Percentiles rank a stretch among this genome's conserved stretches.
Conservation (phyloP, 257 asterid species). For the Capsicum pubescens region DNA sequence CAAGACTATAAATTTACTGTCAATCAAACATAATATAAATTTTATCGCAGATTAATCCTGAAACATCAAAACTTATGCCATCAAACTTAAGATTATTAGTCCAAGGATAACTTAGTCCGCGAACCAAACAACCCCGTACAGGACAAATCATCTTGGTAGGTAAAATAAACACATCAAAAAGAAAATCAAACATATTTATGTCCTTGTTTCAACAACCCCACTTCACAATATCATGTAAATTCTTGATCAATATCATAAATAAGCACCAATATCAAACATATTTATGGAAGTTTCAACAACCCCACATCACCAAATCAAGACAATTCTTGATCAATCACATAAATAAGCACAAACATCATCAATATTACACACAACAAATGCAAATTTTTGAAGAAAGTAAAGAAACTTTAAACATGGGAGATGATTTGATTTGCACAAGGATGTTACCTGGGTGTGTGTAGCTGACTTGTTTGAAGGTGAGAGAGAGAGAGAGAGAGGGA, state of each 20-base stretch:
- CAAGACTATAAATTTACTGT: too few species aligned
- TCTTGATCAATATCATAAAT: not conserved
- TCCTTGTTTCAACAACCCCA: not conserved
- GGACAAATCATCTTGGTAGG: not conserved
- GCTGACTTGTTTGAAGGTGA: slow-evolving; percentile 14
- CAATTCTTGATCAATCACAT: not conserved
- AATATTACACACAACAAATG: not conserved
- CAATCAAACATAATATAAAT: too few species aligned
- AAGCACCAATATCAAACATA: not conserved
- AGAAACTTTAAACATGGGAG: not conserved
- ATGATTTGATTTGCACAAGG: slow-evolving; percentile 21
- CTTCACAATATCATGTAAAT: not conserved
- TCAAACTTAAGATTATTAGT: too few species aligned
- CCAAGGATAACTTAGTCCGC: too few species aligned
- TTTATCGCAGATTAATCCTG: too few species aligned
- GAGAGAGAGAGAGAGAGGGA: not conserved
- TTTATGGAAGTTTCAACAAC: not conserved
- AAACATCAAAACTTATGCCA: too few species aligned
- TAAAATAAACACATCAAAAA: slow-evolving; percentile 4
- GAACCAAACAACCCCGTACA: too few species aligned
- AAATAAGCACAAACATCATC: not conserved
- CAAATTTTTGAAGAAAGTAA: not conserved
- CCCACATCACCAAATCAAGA: not conserved
- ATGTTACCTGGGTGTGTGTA: not conserved
- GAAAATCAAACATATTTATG: not conserved